Conservation (phyloP, 139 green algal species). For the Chlorella sp. region DNA sequence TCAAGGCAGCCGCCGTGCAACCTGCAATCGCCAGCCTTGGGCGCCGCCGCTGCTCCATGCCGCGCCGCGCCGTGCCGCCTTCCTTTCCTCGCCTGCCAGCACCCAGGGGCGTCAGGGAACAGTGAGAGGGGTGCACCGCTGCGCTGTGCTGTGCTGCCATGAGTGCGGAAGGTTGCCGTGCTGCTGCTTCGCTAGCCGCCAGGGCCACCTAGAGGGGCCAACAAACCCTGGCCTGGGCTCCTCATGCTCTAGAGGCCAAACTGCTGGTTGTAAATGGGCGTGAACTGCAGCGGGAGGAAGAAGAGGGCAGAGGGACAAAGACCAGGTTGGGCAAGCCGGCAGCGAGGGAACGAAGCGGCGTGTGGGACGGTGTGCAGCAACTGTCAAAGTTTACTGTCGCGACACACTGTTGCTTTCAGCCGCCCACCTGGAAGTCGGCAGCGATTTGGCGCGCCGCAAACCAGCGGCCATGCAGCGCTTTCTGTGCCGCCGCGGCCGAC, state of each 20-base stretch:
- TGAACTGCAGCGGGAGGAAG: slow-evolving; percentile 24
- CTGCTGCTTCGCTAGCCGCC: neutral
- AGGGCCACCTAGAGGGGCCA: no score
- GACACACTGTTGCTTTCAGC: no score
- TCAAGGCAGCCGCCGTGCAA: neutral
- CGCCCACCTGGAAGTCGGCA: slow-evolving; percentile 88
- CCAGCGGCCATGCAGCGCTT: slow-evolving; percentile 88
- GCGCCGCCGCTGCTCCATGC: neutral
- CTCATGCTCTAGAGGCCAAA: slow-evolving; percentile 24
- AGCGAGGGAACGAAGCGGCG: no score
- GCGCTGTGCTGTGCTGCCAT: neutral
- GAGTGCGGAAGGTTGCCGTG: neutral
- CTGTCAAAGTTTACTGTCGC: no score
- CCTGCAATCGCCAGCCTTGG: neutral
- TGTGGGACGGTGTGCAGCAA: no score
- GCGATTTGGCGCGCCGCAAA: slow-evolving; percentile 86
- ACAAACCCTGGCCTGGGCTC: no score
- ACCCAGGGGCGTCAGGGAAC: neutral
- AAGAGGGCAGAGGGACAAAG: no score
- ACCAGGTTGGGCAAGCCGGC: no score
- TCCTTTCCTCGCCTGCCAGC: neutral
- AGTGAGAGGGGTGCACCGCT: neutral
- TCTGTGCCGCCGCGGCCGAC: slow-evolving; percentile 74
- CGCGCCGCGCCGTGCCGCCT: neutral
- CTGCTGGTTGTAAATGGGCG: slow-evolving; percentile 45